Base-by-base conservation (phyloP, 2,329 filamentous ascomycete species). In the Pyricularia grisea region DNA sequence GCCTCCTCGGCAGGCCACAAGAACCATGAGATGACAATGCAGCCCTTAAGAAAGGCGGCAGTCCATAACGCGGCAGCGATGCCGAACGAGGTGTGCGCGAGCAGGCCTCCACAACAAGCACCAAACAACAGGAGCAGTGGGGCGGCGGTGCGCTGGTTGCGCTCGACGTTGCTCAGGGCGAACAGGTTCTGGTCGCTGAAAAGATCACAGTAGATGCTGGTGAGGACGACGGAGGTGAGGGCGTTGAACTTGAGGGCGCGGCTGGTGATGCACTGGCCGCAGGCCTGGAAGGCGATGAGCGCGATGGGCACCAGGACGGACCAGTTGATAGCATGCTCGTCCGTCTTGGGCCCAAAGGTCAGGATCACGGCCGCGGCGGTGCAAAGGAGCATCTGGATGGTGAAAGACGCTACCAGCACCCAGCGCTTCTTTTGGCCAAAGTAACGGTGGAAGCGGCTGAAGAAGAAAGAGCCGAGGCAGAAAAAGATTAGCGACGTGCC, bases 191-290 rank as follows among this genome's bases (percentile, higher is more conserved):
- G 78, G 69, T 93, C 90, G 1, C 88, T 90, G 73, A 92, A 92
- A 25, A 94, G 75, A 76, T 94, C 92, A 75, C 91, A 93, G 80
- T 94, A 94, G 71, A 92, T 88, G 75, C 90, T 93, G 0, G 92
- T 94, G 70, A 95, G 78, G 3, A 94, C 92, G 20, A 93, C 91
- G 71, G 90, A 93, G 0, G 91, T 93, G 25, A 94, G 79, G 2
- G 88, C 87, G 70, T 88, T 88, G 75, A 89, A 90, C 73, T 88
- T 85, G 70, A 94, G 78, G 0, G 90, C 88, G 3, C 91, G 81
- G 73, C 89, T 92, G 0, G 87, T 87, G n/a, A 93, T 88, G 0
- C 91, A 91, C 72, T 94, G 92, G 0, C 91, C 92, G 68, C 89
- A 90, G 31, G 67, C 31, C 60, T 94, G 92, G 74, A 94, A 92